Base-by-base conservation (phyloP, 805 yeast genomes). In the Middelhovenomyces tepae region DNA sequence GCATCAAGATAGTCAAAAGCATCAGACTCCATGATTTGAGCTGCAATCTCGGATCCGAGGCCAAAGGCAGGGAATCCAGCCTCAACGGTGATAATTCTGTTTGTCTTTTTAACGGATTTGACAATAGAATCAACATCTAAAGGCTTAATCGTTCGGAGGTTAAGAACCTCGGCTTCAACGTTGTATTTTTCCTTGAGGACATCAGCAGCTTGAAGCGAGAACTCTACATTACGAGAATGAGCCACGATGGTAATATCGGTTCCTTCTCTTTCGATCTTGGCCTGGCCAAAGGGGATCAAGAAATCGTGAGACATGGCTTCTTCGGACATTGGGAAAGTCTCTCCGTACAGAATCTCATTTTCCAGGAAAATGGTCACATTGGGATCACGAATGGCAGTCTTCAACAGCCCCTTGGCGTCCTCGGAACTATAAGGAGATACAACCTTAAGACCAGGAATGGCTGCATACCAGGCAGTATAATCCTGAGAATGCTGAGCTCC, bases 401-500 rank as follows among this genome's bases (percentile, higher is more conserved):
- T 91, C 53, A 87, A 63, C 60, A 91, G 71, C 56, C 98, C 99
- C 67, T 83, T 84, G 60, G 85, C 81, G 64, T 91, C 99, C 66
- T 82, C 95, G 32, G 97, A 81, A 35, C 91, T 76, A 69, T 78
- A 91, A 35, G 99, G 99, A 28, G 94, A 84, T 32, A 91, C 65
- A 26, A 91, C 99, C 71, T 91, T 91, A 60, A 91, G 72, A 60
- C 99, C 99, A 41, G 99, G 99, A 51, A 91, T 86, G 33, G 93
- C 69, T 47, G 95, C 97, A 66, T 91, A 91, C 98, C 98, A 91
- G 35, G 95, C 86, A 36, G 95, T 72, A 62, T 76, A 91, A 67
- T 86, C 94, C 68, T 91, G 99, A 17, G 98, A 91, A 68, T 91
- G 99, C 67, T 91, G 99, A 39, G 99, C 99, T 51, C 75, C 99